phyloP scores from a whole-genome alignment of 2,329 filamentous ascomycete genomes.

The Aspergillus sp. region DNA sequence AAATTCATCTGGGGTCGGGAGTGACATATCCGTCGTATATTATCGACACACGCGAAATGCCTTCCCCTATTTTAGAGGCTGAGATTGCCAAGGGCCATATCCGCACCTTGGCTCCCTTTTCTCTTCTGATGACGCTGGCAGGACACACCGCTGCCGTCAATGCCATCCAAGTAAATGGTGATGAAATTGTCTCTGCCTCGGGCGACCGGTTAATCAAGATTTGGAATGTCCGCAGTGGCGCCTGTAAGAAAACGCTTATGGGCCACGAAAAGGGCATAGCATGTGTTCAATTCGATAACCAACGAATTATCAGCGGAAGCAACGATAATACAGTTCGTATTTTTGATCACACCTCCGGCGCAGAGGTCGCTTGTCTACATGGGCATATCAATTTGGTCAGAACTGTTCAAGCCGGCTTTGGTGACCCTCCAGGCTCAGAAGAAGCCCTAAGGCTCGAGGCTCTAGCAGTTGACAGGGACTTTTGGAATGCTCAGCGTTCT shows the following conservation, averaged over 20 bases:
- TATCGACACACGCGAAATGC: constrained; percentile 47
- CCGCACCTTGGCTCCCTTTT: constrained; percentile 62
- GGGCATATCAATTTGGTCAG: constrained; percentile 84
- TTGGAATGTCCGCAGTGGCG: constrained; percentile 83
- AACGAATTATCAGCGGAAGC: constrained; percentile 90
- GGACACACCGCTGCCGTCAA: constrained; percentile 93
- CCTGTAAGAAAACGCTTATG: constrained; percentile 73
- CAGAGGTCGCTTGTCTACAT: constrained; percentile 83
- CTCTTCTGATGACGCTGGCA: constrained; percentile 73
- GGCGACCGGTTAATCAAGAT: constrained; percentile 92
- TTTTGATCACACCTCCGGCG: constrained; percentile 80
- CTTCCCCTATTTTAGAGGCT: constrained; percentile 45
- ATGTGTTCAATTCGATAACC: constrained; percentile 93
- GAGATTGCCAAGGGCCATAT: constrained; percentile 43
- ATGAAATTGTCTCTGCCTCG: constrained; percentile 90
- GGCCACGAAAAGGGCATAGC: constrained; percentile 95
- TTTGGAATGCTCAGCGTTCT: constrained; percentile 58
- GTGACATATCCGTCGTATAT: constrained; percentile 56
- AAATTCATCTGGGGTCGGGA: constrained; percentile 41
- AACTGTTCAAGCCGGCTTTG: constrained; percentile 93
- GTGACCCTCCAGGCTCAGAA: constrained; percentile 77
- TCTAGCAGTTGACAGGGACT: constrained; percentile 69
- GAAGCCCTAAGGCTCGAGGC: constrained; percentile 74
- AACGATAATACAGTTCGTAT: constrained; percentile 96
- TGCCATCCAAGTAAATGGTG: constrained; percentile 83